Percentiles rank a stretch among this genome's conserved stretches.
These are phyloP conservation scores for Metarhizium brunneum DNA, from an alignment of 2,329 filamentous ascomycete genomes.

Conservation along the genomic window DNA sequence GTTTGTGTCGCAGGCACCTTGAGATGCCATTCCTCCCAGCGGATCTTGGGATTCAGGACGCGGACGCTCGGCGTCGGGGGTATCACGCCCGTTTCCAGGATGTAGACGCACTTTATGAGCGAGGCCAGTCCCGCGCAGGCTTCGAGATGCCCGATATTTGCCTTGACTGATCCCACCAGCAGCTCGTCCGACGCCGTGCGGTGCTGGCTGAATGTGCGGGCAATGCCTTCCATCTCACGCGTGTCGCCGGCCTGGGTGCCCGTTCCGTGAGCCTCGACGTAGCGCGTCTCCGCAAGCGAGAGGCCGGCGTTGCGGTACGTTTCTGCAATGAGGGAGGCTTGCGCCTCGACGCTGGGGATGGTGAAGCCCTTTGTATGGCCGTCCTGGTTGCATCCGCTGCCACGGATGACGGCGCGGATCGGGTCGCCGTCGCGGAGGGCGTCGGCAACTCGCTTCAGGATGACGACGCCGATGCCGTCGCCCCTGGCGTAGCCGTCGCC, in stretches of 20 bases:
- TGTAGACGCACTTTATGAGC: conserved; percentile 16
- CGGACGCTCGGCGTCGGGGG: conserved; percentile 14
- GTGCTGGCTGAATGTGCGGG: conserved; percentile 6
- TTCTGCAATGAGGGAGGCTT: conserved; percentile 17
- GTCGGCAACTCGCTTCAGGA: conserved; percentile 30
- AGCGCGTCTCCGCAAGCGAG: conserved; percentile 13
- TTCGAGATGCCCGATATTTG: conserved; percentile 17
- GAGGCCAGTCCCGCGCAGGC: conserved; percentile 13
- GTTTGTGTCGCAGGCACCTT: conserved; percentile 1
- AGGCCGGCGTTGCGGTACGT: conserved; percentile 16
- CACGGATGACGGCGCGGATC: conserved; percentile 21
- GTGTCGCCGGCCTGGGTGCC: conserved; percentile 22
- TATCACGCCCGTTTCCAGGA: conserved; percentile 15
- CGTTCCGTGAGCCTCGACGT: conserved; percentile 33
- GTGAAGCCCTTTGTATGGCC: conserved; percentile 28
- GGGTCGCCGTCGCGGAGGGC: conserved; percentile 31
- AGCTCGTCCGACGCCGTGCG: conserved; percentile 6
- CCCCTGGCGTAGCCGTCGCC: conserved; percentile 5
- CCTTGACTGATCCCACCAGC: conserved; percentile 17
- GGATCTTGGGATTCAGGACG: conserved; percentile 13
- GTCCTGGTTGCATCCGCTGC: conserved; percentile 23
- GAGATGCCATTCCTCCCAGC: conserved; percentile 11
- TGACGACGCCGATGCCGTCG: conserved; percentile 29
- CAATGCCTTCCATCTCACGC: conserved; percentile 16
- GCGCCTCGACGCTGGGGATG: conserved; percentile 22